Conservation (phyloP, 768 basidiomycete species). For the Collybiopsis confluens region DNA sequence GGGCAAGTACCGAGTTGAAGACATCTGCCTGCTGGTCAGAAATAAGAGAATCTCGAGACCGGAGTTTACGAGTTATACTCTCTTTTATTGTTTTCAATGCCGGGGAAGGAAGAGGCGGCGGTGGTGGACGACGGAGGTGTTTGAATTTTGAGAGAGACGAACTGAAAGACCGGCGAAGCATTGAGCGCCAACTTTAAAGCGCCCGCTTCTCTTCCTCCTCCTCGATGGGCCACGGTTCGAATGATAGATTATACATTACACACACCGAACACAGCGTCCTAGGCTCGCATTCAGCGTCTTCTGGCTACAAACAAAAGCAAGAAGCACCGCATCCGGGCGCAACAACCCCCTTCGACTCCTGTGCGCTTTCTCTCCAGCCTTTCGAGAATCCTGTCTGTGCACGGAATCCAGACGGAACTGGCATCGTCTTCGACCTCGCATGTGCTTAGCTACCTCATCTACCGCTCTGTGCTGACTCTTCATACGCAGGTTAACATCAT, state of each 20-base stretch:
- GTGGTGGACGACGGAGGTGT: not conserved
- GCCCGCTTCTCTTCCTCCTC: too few species aligned
- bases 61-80: slow-evolving; percentile 7
- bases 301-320: slow-evolving; percentile 67
- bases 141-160: too few species aligned
- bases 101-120: not conserved
- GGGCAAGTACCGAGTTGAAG: slow-evolving; percentile 31
- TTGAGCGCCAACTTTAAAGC: too few species aligned
- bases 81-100: slow-evolving; percentile 16
- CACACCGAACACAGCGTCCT: slow-evolving; percentile 80
- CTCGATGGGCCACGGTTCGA: slow-evolving; percentile 3
- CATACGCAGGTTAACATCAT: slow-evolving; percentile 5
- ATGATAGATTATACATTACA: slow-evolving; percentile 81
- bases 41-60: slow-evolving; percentile 9
- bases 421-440: slow-evolving; percentile 80
- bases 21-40: slow-evolving; percentile 27
- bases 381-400: slow-evolving; percentile 88
- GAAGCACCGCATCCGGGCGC: slow-evolving; percentile 63
- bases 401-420: slow-evolving; percentile 75
- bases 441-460: slow-evolving; percentile 74
- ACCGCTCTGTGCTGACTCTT: not conserved
- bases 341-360: slow-evolving; percentile 84
- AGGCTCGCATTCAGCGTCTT: slow-evolving; percentile 79
- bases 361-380: slow-evolving; percentile 86
- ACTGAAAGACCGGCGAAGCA: slow-evolving; percentile 12